Evolutionary conservation across 345 rosid genomes (phyloP), one percentile per base, ranked within the genome.

Genomic region (Gossypium sturtianum): DNA sequence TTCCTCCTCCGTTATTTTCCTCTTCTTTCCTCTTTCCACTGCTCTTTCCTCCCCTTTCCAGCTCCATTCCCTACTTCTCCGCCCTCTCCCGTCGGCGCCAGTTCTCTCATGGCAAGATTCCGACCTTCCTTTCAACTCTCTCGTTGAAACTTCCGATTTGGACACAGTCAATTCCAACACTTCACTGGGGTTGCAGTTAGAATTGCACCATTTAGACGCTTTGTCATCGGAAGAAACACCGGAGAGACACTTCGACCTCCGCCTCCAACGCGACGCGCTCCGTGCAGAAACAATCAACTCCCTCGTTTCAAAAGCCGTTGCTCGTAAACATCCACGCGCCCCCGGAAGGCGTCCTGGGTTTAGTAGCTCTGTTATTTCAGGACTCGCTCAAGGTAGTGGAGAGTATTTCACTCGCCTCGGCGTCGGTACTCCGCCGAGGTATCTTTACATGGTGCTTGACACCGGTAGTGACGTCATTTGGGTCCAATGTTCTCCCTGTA

Each of bases 391-490:
- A 70, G 98, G 98, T 20, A 93, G 98, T 34, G 97, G 98, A 6
- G 99, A 95, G 83, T 95, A 91, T 82, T 95, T 95, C 89, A 93
- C 98, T 67, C 97, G 98, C 75, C 75, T 95, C 8, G 98, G 97
- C 7, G 94, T 93, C 1, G 99, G 98, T 41, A 93, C 99, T 8
- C 99, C 99, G 52, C 82, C 98, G n/a, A 88, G 79, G 74, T 87
- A 91, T 48, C 79, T 88, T 3, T 93, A 84, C 81, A 87, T 93
- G 93, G 98, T 95, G 11, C 84, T 95, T 2, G 99, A 95, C 75
- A 95, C 98, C 0, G 99, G 99, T 38, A 91, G 97, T 72, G 99
- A 95, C 83, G 76, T 95, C 81, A 89, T 93, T 23, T 95, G 98
- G 99, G 81, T 93, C 72, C 99, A 92, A 74, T 95, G 98, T 53